A percentile compares a stretch with the other conserved stretches of the same genome.
Conservation (phyloP, 495 filamentous ascomycete species). For the Pseudotulostoma volvatum region DNA sequence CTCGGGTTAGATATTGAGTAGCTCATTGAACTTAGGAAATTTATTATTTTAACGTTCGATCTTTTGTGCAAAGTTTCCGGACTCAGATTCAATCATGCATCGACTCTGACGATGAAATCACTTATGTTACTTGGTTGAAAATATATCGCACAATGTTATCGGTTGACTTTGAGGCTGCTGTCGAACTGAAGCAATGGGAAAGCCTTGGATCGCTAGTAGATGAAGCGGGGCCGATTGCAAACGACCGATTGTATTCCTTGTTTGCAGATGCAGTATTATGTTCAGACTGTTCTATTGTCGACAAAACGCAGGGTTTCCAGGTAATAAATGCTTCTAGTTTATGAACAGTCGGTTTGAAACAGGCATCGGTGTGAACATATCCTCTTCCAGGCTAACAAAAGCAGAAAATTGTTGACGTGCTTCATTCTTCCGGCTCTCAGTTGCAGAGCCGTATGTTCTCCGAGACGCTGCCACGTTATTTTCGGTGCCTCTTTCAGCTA, state of each 20-base stretch:
- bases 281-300: conserved; percentile 32
- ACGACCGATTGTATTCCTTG: conserved; percentile 7
- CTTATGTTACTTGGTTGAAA: conserved; percentile 26
- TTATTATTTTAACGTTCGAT: conserved; percentile 4
- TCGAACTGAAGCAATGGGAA: conserved; percentile 50
- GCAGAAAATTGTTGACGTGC: conserved; percentile 8
- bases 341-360: no score
- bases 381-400: no score
- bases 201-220: conserved; percentile 44
- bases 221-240: conserved; percentile 16
- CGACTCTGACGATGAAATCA: conserved; percentile 4
- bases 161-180: conserved; percentile 63
- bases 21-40: conserved; percentile 4
- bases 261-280: conserved; percentile 44
- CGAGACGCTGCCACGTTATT: conserved; percentile 47
- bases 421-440: conserved; percentile 6
- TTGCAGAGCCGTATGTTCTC: conserved; percentile 1
- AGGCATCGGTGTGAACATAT: no score
- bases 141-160: conserved; percentile 49
- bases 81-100: conserved; percentile 13
- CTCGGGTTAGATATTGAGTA: neutral
- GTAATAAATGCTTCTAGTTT: no score
- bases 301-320: conserved; percentile 14
- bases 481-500: conserved; percentile 53
- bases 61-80: conserved; percentile 36